phyloP scores from a whole-genome alignment of 106 monocot genomes.

The Allium cepa region DNA sequence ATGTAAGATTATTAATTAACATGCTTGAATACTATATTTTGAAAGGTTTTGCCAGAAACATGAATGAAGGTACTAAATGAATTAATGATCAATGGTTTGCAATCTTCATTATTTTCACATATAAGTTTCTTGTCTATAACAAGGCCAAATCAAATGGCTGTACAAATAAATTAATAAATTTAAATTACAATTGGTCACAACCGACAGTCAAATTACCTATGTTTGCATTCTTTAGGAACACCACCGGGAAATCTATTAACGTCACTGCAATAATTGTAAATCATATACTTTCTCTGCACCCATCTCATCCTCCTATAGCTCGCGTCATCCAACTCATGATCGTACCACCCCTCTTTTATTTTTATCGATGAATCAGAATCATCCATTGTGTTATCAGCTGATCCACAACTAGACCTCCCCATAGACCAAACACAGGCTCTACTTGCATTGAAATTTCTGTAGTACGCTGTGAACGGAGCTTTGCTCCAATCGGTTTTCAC shows the following conservation, averaged over 20 bases:
- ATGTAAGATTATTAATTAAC: too few relatives aligned
- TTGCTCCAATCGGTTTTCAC: conserved; percentile 52
- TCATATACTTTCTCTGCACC: conserved; percentile 11
- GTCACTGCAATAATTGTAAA: conserved; percentile 22
- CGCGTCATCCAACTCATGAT: conserved; percentile 11
- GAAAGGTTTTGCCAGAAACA: too few relatives aligned
- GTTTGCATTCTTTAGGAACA: conserved; percentile 11
- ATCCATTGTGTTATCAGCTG: not conserved
- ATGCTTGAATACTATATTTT: too few relatives aligned
- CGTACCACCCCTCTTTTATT: not conserved
- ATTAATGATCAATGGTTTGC: too few relatives aligned
- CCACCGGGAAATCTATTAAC: conserved; percentile 10
- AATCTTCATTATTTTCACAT: too few relatives aligned
- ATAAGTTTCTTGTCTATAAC: too few relatives aligned
- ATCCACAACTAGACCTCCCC: conserved; percentile 12
- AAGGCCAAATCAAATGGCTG: too few relatives aligned
- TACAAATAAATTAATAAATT: too few relatives aligned
- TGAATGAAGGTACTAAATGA: too few relatives aligned
- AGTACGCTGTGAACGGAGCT: conserved; percentile 45
- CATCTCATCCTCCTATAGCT: conserved; percentile 5
- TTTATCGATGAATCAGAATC: too few relatives aligned
- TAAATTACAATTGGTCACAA: too few relatives aligned
- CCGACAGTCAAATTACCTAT: not conserved
- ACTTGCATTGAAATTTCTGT: conserved; percentile 28
- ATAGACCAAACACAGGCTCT: conserved; percentile 9